Conservation (phyloP, 2,329 filamentous ascomycete genomes). For the Clonostachys sp. region DNA sequence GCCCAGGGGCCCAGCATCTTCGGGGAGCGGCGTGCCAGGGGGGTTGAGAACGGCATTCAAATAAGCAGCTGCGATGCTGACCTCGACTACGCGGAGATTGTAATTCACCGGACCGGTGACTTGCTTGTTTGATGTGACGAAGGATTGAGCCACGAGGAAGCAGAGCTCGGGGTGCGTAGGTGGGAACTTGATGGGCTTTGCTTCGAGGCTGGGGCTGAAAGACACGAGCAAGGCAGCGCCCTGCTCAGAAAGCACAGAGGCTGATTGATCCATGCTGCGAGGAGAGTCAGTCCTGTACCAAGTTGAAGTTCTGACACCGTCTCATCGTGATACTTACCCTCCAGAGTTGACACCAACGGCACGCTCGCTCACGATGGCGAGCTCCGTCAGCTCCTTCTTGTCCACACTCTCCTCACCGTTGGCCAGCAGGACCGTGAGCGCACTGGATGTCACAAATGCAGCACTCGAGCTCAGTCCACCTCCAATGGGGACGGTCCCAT, state of each 20-base stretch:
- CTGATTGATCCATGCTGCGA: slow-evolving; percentile 88
- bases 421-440: slow-evolving; percentile 80
- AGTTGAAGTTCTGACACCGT: not conserved
- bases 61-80: slow-evolving; percentile 76
- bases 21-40: slow-evolving; percentile 56
- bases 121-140: slow-evolving; percentile 91
- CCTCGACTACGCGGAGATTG: slow-evolving; percentile 95
- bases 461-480: slow-evolving; percentile 92
- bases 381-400: slow-evolving; percentile 87
- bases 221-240: slow-evolving; percentile 86
- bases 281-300: slow-evolving; percentile 12
- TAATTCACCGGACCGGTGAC: slow-evolving; percentile 92
- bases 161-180: slow-evolving; percentile 76
- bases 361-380: slow-evolving; percentile 91
- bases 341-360: slow-evolving; percentile 95
- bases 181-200: slow-evolving; percentile 77
- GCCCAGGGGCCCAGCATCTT: slow-evolving; percentile 78
- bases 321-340: slow-evolving; percentile 51
- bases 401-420: slow-evolving; percentile 76
- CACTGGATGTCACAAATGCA: slow-evolving; percentile 86
- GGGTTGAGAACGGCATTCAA: slow-evolving; percentile 56
- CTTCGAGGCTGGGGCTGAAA: slow-evolving; percentile 76
- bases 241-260: slow-evolving; percentile 86
- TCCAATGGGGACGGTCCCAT: slow-evolving; percentile 87
- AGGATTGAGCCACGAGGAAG: slow-evolving; percentile 92